phyloP scores from a whole-genome alignment of 352 stramenopile species.

The Globisporangium barbulae region DNA sequence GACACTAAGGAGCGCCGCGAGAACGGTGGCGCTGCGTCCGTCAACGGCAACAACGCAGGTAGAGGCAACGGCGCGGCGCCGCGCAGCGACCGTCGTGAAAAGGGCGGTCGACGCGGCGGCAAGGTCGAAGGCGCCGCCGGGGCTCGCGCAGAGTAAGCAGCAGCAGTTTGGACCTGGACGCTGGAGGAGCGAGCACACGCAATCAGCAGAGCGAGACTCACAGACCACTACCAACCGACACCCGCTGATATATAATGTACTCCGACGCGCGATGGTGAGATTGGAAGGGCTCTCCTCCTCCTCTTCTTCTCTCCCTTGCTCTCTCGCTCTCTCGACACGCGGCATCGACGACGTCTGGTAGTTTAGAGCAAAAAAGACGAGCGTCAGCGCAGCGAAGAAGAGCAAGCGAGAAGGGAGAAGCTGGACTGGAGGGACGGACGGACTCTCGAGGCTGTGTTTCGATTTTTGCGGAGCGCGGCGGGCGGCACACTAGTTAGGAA shows the following conservation, averaged over 20 bases:
- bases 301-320: not conserved
- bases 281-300: not conserved
- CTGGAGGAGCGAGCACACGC: conserved; percentile 2
- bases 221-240: conserved; percentile 18
- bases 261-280: not conserved
- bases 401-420: not conserved
- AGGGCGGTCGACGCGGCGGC: conserved; percentile 59
- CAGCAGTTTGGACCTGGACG: not conserved
- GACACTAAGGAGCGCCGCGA: conserved; percentile 45
- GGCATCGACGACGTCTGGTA: not conserved
- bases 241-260: conserved; percentile 19
- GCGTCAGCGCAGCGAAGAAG: not conserved
- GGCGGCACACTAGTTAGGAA: conserved; percentile 18
- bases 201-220: conserved; percentile 14
- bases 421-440: not conserved
- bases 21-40: conserved; percentile 23
- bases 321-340: not conserved
- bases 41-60: conserved; percentile 31
- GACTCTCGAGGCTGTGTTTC: not conserved
- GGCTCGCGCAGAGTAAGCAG: conserved; percentile 47
- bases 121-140: conserved; percentile 47
- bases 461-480: not conserved
- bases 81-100: conserved; percentile 52
- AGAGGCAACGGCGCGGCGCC: conserved; percentile 13
- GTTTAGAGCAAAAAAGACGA: conserved; percentile 11